Conservation (phyloP, 345 rosid genomes). For the Populus tremula region DNA sequence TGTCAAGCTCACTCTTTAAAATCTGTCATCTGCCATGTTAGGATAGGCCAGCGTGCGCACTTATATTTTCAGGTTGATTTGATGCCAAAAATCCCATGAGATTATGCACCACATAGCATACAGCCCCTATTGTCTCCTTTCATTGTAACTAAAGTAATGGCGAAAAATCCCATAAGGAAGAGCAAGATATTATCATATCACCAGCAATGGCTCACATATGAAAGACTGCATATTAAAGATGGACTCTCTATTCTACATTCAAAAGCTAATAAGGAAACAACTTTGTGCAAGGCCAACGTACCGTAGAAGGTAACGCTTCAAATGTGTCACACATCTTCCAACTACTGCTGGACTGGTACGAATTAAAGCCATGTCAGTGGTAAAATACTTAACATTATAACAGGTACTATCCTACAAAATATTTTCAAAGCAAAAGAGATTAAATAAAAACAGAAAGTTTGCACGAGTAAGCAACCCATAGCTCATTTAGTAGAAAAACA, state of each 20-base stretch:
- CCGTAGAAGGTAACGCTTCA: slow-evolving; percentile 89
- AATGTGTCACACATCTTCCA: slow-evolving; percentile 85
- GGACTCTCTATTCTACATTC: neutral
- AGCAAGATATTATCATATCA: neutral
- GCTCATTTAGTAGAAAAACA: neutral
- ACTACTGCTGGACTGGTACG: slow-evolving; percentile 92
- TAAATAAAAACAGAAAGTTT: neutral
- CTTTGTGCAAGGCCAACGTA: slow-evolving; percentile 30
- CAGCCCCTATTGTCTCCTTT: neutral
- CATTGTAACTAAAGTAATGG: neutral
- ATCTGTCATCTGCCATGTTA: neutral
- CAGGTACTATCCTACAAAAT: neutral
- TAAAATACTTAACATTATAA: slow-evolving; percentile 7
- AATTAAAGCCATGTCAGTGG: slow-evolving; percentile 29
- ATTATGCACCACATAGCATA: neutral
- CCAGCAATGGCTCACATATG: neutral
- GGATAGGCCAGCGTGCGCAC: neutral
- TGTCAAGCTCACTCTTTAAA: neutral
- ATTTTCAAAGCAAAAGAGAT: neutral
- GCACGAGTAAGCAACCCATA: neutral
- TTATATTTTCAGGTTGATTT: neutral
- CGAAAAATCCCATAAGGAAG: neutral
- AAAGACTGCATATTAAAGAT: neutral
- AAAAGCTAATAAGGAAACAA: slow-evolving; percentile 22
- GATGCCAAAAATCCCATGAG: neutral